Base-by-base conservation (phyloP, 2,329 filamentous ascomycete genomes). In the Phyllosticta citrichinensis region DNA sequence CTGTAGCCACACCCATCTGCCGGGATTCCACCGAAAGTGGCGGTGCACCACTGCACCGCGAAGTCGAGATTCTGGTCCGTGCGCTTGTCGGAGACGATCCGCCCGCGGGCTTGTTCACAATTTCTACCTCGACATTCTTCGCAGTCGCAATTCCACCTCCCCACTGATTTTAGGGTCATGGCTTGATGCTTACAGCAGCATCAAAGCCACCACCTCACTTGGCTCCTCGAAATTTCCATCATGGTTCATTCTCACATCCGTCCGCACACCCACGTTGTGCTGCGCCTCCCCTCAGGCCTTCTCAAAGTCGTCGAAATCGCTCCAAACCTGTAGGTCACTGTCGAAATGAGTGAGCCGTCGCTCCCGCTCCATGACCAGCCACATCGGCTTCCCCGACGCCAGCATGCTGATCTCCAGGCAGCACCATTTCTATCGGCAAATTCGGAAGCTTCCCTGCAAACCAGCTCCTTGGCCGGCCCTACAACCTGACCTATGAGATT, bases 361-460 rank as follows among this genome's bases (percentile, higher is more conserved):
- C 60, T 58, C 52, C 52, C 35, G 47, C 55, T 20, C 22, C 22
- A 47, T n/a, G 40, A 47, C 40, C 4, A 47, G 40, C 40, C 40
- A 47, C 40, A 17, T 47, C 40, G 40, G 40, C 40, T 47, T 47
- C 33, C 8, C 25, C 19, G 10, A 19, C 54, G 11, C 54, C 17
- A 22, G 12, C 11, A 14, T 20, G 33, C 56, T 58, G 19, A 62
- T 24, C 25, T 19, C 3, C 50, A 47, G 40, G 67, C 66, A 97
- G 92, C 51, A 89, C 85, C 53, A 88, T 97, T 65, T 91, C 89
- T 1, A 80, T 97, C 35, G 91, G 91, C 61, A 97, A 97, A 83
- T 96, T 94, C 72, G 94, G 94, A 65, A 85, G 85, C 1, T 97
- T 99, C 71, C 87, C 90, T 17, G 86, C 89, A 58, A 97, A 97